These are phyloP conservation scores for Kickxella alabastrina DNA, from an alignment of 192 early-diverging fungal species.

Conservation along the genomic window DNA sequence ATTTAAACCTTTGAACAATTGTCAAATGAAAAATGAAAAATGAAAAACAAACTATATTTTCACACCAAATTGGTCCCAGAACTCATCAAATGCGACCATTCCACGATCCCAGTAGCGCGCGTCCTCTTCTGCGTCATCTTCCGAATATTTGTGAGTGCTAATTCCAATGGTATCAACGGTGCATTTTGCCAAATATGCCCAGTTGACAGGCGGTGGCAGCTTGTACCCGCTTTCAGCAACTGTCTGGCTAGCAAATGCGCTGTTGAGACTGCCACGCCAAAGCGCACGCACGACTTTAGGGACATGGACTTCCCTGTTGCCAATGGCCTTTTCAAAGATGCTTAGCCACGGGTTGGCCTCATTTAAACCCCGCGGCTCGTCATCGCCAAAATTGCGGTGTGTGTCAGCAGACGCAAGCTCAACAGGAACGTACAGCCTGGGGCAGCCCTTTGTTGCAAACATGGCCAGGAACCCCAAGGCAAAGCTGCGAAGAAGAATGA, in stretches of 20 bases:
- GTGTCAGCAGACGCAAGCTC: constrained; percentile 23
- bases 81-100: constrained; percentile 23
- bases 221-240: not conserved
- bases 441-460: constrained; percentile 49
- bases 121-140: constrained; percentile 1
- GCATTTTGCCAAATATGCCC: constrained; percentile 27
- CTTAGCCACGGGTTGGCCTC: constrained; percentile 46
- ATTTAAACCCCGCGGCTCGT: no score
- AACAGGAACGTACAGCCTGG: constrained; percentile 21
- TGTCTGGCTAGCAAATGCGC: constrained; percentile 3
- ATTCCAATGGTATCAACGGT: constrained; percentile 12
- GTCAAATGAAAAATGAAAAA: not conserved
- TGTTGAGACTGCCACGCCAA: constrained; percentile 51
- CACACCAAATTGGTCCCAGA: constrained; percentile 9
- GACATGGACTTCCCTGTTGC: constrained; percentile 54
- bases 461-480: constrained; percentile 15
- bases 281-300: constrained; percentile 54
- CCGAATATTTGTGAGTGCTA: constrained; percentile 2
- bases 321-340: constrained; percentile 46
- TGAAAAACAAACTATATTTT: not conserved
- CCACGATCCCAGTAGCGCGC: constrained; percentile 18
- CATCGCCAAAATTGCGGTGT: not conserved
- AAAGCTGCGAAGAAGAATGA: constrained; percentile 46
- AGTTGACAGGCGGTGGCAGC: constrained; percentile 29
- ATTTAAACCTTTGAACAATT: not conserved